Evolutionary conservation across 2,329 filamentous ascomycete genomes (phyloP).

Genomic region (Alternaria sp.): DNA sequence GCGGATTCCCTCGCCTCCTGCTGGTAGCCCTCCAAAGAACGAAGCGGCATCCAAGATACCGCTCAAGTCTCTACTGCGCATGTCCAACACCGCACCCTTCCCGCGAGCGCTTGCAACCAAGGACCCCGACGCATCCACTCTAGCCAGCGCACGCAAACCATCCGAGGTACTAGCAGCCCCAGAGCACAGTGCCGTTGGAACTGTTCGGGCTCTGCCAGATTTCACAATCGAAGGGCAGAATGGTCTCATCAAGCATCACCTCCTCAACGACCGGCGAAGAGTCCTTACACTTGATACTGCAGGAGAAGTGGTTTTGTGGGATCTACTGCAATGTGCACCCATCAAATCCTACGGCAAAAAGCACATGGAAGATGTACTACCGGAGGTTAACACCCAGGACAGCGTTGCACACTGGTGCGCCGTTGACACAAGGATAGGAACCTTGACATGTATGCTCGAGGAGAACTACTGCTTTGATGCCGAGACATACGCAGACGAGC

Average conservation of each 20-base stretch:
- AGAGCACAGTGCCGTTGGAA: conserved; percentile 42
- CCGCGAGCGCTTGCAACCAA: conserved; percentile 63
- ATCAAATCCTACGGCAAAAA: conserved; percentile 93
- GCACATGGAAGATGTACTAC: conserved; percentile 90
- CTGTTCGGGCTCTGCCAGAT: conserved; percentile 56
- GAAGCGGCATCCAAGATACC: conserved; percentile 69
- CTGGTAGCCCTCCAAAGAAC: conserved; percentile 42
- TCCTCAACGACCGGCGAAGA: conserved; percentile 88
- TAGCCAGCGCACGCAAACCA: conserved; percentile 63
- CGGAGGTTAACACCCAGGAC: conserved; percentile 84
- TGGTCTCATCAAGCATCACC: conserved; percentile 89
- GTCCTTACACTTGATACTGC: conserved; percentile 93
- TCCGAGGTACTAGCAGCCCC: conserved; percentile 63
- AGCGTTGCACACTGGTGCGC: conserved; percentile 96
- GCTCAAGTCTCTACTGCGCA: conserved; percentile 76
- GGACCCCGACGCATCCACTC: conserved; percentile 64
- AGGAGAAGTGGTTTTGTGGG: conserved; percentile 94
- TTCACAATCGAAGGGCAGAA: conserved; percentile 86
- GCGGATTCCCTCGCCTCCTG: conserved; percentile 52
- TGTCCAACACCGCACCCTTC: conserved; percentile 85
- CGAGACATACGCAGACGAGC: conserved; percentile 94
- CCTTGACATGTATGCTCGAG: conserved; percentile 88
- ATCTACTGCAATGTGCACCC: conserved; percentile 87
- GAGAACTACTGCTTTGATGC: conserved; percentile 97
- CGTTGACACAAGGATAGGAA: conserved; percentile 91